These are phyloP conservation scores for Rhodotorula graminis DNA, from an alignment of 768 basidiomycete genomes.

Conservation along the genomic window DNA sequence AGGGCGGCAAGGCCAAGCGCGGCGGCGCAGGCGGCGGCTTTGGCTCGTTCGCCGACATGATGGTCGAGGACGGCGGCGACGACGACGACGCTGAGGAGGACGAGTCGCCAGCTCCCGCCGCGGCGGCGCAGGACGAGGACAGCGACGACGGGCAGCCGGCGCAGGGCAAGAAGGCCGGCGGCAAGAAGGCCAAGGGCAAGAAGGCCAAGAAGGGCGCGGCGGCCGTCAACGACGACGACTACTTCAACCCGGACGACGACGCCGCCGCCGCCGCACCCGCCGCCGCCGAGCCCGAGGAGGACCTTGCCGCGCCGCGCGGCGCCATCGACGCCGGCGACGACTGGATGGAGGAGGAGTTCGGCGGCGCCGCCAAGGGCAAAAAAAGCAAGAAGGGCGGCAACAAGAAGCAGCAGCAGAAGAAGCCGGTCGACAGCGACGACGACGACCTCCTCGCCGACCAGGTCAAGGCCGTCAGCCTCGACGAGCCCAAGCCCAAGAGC, in stretches of 20 bases:
- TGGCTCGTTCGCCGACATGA: conserved; percentile 54
- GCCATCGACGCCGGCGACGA: conserved; percentile 59
- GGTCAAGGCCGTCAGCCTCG: conserved; percentile 20
- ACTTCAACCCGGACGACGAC: conserved; percentile 28
- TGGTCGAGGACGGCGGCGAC: conserved; percentile 41
- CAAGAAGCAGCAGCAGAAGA: conserved; percentile 31
- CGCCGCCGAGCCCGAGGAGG: conserved; percentile 40
- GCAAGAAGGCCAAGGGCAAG: conserved; percentile 44
- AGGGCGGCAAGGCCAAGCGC: conserved; percentile 4
- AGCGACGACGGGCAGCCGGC: conserved; percentile 33
- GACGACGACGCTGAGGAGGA: conserved; percentile 36
- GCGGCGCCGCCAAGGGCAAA: conserved; percentile 56
- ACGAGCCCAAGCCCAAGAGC: neutral
- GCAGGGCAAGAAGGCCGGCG: conserved; percentile 26
- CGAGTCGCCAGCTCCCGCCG: neutral
- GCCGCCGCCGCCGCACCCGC: neutral
- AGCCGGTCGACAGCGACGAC: conserved; percentile 26
- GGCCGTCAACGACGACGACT: conserved; percentile 39
- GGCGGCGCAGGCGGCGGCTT: conserved; percentile 42
- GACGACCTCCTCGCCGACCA: conserved; percentile 15
- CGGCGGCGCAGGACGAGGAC: conserved; percentile 10
- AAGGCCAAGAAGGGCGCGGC: conserved; percentile 37
- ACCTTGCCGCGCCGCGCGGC: conserved; percentile 16
- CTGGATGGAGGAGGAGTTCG: conserved; percentile 69
- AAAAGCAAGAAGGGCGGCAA: conserved; percentile 54